Percentiles rank a stretch among this genome's conserved stretches.
Evolutionary conservation across 2,329 filamentous ascomycete species (phyloP).

Genomic region (Aspergillus sp.): DNA sequence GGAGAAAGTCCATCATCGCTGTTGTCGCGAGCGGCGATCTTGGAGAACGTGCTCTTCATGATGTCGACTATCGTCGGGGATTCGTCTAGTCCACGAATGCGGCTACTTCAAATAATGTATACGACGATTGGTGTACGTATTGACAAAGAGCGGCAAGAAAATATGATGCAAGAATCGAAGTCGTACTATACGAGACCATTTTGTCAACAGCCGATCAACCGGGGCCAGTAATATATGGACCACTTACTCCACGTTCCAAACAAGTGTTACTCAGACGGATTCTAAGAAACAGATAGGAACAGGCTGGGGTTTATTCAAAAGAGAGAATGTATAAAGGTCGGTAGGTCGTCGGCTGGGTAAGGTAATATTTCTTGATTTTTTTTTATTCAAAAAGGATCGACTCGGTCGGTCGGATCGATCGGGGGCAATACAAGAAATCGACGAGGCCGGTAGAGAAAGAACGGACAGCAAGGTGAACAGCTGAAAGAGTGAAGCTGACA

Average conservation of each 20-base stretch:
- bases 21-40: constrained; percentile 47
- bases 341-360: constrained; percentile 1
- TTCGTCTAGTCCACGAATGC: background rate
- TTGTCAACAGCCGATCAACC: background rate
- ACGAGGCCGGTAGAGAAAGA: constrained; percentile 32
- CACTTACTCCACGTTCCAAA: constrained; percentile 9
- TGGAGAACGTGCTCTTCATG: constrained; percentile 39
- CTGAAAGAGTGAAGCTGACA: constrained; percentile 63
- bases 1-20: constrained; percentile 49
- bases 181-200: constrained; percentile 1
- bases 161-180: constrained; percentile 7
- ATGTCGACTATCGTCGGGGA: constrained; percentile 7
- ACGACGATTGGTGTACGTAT: too few species aligned
- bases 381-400: background rate
- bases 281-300: background rate
- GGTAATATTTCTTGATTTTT: background rate
- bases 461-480: constrained; percentile 49
- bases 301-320: background rate
- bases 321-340: constrained; percentile 16
- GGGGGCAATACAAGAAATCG: constrained; percentile 5
- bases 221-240: background rate
- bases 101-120: too few species aligned
- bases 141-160: too few species aligned
- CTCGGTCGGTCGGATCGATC: constrained; percentile 13
- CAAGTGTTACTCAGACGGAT: background rate